Base-by-base conservation (phyloP, 345 rosid species). In the Eucalyptus camaldulensis region DNA sequence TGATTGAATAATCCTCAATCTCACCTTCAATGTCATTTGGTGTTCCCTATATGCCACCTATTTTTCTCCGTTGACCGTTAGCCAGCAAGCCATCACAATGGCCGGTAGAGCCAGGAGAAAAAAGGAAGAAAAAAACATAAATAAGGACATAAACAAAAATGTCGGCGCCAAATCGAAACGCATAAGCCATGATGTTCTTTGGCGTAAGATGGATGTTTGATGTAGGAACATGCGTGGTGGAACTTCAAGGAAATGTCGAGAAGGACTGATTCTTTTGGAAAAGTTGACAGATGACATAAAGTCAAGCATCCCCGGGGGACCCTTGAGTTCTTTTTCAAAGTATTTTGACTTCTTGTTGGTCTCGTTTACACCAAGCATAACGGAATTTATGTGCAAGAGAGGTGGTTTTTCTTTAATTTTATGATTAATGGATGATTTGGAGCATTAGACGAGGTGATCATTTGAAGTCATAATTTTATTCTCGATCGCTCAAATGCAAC, bases 401-500 rank as follows among this genome's bases (percentile, higher is more conserved):
- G 83, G 14, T 76, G 83, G 45, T 1, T 76, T 76, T 76, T 37
- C 13, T 72, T 37, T 19, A 3, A 6, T 37, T 40, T 37, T 10
- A 2, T 6, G 13, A 76, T 10, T 21, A 19, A 37, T 37, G 45
- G 47, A 76, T 40, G 7, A 4, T 10, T 76, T 16, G 7, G 44
- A 69, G 25, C 13, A 69, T 69, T 33, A 17, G 25, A 17, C 9
- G 17, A 33, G 24, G 3, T 72, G 13, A 6, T 37, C 8, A 17
- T 37, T 31, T 72, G 7, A 37, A 11, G 6, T 3, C 4, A 19
- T 72, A 10, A 72, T 22, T 16, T 33, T 72, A 10, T 33, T 33
- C 13, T 56, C 14, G 1, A 17, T n/a, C 4, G 0, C 25, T 6
- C 0, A 2, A 69, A 69, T 9, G 24, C 44, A 40, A 69, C 7